Conservation (phyloP, 257 asterid species). For the Rehmannia glutinosa region DNA sequence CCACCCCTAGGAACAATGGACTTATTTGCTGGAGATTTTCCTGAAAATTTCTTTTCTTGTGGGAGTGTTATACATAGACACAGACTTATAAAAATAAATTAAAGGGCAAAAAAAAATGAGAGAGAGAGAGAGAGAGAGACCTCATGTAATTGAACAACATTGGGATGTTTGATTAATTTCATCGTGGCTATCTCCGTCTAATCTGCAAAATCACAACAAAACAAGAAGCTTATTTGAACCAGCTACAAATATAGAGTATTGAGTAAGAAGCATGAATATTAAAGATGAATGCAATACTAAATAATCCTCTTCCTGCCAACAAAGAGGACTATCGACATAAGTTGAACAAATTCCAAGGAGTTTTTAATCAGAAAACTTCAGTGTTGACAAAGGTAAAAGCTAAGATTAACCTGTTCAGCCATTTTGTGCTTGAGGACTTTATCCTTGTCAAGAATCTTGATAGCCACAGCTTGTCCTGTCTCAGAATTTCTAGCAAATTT, state of each 20-base stretch:
- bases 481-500: conserved; percentile 83
- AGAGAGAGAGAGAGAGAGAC: conserved; percentile 30
- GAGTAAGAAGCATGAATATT: not conserved
- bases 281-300: not conserved
- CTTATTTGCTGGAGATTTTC: too few relatives aligned
- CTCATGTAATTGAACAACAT: conserved; percentile 75
- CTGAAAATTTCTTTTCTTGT: too few relatives aligned
- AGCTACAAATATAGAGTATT: not conserved
- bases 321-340: not conserved
- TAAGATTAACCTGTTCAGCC: conserved; percentile 77
- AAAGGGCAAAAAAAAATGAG: conserved; percentile 1
- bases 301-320: not conserved
- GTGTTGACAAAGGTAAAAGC: not conserved
- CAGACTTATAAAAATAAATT: not conserved
- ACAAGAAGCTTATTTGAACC: not conserved
- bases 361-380: too few relatives aligned
- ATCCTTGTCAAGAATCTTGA: conserved; percentile 89
- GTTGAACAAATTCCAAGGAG: not conserved
- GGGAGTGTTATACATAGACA: too few relatives aligned
- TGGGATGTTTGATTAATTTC: conserved; percentile 85
- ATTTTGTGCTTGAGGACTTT: conserved; percentile 91
- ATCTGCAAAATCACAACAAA: conserved; percentile 49
- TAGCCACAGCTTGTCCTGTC: conserved; percentile 72
- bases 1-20: too few relatives aligned
- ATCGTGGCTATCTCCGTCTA: conserved; percentile 88